A percentile compares a stretch with the other conserved stretches of the same genome.
These are phyloP conservation scores for Didymella segeticola DNA, from an alignment of 2,329 filamentous ascomycete species.

Conservation along the genomic window DNA sequence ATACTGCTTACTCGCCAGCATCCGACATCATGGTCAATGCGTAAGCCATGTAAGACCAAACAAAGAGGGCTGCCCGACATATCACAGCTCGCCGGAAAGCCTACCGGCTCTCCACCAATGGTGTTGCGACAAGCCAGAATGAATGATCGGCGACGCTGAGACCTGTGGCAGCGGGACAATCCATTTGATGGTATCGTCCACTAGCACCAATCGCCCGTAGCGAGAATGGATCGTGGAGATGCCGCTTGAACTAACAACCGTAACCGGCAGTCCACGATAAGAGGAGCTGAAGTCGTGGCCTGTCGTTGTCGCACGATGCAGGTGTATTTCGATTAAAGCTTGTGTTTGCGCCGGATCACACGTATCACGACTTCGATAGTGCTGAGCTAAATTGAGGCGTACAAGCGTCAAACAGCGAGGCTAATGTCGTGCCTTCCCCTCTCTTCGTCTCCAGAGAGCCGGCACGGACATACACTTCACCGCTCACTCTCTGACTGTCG, in stretches of 20 bases:
- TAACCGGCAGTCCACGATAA: slow-evolving; percentile 30
- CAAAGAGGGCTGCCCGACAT: slow-evolving; percentile 1
- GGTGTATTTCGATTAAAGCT: slow-evolving; percentile 20
- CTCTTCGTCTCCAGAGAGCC: slow-evolving; percentile 12
- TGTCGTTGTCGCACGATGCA: slow-evolving; percentile 31
- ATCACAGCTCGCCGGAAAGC: not conserved
- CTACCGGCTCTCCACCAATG: not conserved
- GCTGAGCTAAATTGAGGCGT: slow-evolving; percentile 7
- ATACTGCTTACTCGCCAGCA: slow-evolving; percentile 2
- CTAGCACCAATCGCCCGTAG: slow-evolving; percentile 17
- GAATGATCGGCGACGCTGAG: slow-evolving; percentile 11
- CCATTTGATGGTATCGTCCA: slow-evolving; percentile 13
- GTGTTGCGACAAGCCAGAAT: slow-evolving; percentile 6
- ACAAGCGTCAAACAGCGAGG: slow-evolving; percentile 7
- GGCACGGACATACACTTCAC: slow-evolving; percentile 2
- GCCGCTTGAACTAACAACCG: slow-evolving; percentile 7
- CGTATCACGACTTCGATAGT: slow-evolving; percentile 9
- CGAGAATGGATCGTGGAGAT: slow-evolving; percentile 16
- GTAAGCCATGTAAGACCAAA: slow-evolving; percentile 7
- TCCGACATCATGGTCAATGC: not conserved
- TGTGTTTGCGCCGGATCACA: slow-evolving; percentile 14
- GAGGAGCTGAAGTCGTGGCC: slow-evolving; percentile 6
- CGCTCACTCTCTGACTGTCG: slow-evolving; percentile 4
- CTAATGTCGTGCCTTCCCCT: slow-evolving; percentile 11
- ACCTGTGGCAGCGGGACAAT: slow-evolving; percentile 15